Evolutionary conservation across 192 early-diverging fungal genomes (phyloP).

Genomic region (Coemansia biformis): DNA sequence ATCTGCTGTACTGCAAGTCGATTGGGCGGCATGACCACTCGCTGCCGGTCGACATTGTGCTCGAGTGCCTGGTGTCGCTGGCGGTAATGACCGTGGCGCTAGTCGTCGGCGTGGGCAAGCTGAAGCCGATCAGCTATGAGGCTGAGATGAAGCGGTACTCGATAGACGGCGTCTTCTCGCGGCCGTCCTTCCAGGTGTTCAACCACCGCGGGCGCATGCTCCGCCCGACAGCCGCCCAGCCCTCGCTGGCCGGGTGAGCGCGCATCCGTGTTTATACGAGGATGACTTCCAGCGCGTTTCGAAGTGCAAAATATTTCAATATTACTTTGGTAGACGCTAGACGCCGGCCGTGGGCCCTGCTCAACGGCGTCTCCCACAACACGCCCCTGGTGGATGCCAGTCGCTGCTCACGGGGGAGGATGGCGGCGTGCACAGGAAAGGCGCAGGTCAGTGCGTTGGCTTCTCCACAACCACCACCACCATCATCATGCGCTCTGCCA

Average conservation of each 20-base stretch:
- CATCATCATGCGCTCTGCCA: neutral
- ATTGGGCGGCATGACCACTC: slow-evolving; percentile 35
- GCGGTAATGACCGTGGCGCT: slow-evolving; percentile 43
- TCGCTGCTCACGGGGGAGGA: neutral
- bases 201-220: slow-evolving; percentile 47
- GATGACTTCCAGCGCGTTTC: no score
- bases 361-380: no score
- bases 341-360: no score
- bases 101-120: slow-evolving; percentile 32
- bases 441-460: no score
- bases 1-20: slow-evolving; percentile 44
- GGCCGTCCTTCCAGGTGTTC: slow-evolving; percentile 47
- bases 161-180: slow-evolving; percentile 42
- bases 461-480: neutral
- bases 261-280: neutral
- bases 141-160: slow-evolving; percentile 53
- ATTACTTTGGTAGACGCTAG: no score
- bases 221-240: slow-evolving; percentile 20
- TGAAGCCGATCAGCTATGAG: slow-evolving; percentile 48
- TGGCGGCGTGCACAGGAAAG: no score
- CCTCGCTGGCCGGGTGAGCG: slow-evolving; percentile 1
- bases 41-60: slow-evolving; percentile 41
- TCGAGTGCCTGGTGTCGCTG: slow-evolving; percentile 39
- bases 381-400: neutral
- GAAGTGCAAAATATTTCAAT: no score